A percentile compares a stretch with the other conserved stretches of the same genome.
These are phyloP conservation scores for Skeletonema potamos DNA, from an alignment of 108 stramenopile genomes.

Conservation along the genomic window DNA sequence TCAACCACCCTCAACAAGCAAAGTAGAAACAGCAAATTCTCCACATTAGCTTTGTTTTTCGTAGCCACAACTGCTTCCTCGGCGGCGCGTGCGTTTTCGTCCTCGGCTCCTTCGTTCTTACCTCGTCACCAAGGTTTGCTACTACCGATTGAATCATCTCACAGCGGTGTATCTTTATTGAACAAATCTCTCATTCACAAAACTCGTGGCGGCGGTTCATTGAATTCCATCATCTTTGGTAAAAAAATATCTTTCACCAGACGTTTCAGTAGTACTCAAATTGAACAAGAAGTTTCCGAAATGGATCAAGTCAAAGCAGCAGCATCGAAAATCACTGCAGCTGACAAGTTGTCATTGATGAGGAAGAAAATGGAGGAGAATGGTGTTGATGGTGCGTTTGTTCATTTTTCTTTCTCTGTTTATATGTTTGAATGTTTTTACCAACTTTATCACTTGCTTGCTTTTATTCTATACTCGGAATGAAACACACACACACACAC, in stretches of 20 bases:
- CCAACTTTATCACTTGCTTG: not conserved
- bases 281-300: not conserved
- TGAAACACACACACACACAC: too few species aligned
- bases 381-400: constrained; percentile 53
- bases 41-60: not conserved
- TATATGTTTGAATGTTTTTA: not conserved
- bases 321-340: constrained; percentile 38
- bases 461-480: not conserved
- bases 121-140: not conserved
- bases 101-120: not conserved
- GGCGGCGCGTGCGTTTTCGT: not conserved
- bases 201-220: not conserved
- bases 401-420: not conserved
- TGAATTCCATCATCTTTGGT: not conserved
- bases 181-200: not conserved
- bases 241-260: not conserved
- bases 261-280: constrained; percentile 3
- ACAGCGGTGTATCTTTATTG: not conserved
- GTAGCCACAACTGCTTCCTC: not conserved
- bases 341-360: constrained; percentile 54
- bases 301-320: constrained; percentile 15
- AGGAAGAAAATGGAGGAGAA: constrained; percentile 63
- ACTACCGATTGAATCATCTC: not conserved
- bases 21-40: not conserved
- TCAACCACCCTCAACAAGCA: not conserved